Evolutionary conservation across 1,139 yeast genomes (phyloP), one percentile per base, ranked within the genome.

Genomic region (Suhomyces anneliseae): DNA sequence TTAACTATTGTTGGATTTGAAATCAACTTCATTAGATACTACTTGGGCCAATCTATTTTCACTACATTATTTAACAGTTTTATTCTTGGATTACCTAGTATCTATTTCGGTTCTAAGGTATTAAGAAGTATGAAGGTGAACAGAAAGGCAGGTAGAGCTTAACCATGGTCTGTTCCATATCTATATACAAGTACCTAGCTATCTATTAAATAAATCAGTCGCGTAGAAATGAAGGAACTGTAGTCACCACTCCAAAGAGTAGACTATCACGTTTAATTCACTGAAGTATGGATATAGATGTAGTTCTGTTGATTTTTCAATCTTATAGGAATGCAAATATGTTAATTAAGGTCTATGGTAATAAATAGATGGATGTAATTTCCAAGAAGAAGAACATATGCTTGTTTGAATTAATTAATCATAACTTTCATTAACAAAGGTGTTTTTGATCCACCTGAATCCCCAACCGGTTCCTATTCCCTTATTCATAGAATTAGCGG

Each of bases 61-160:
- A 74, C 80, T 24, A 83, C 96, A 1, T 64, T 90, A 42, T 72
- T 74, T 52, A 74, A 80, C 53, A 68, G 77, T 9, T 72, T 76
- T 9, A 53, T 81, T 26, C 68, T 85, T 47, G 75, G 79, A 6
- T 78, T 82, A 2, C 78, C 88, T 36, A 72, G 86, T 29, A 63
- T 87, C 39, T 77, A 79, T 63, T 70, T 84, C 49, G 96, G 96
- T n/a, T 77, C 90, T 7, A 78, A 81, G 56, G 87, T 86, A 12
- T 58, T 76, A 76, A 62, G 62, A 54, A 57, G 60, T 39, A 69
- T 75, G 57, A 68, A 69, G 34, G 55, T 57, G 36, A 65, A 64
- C 51, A 70, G 77, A 53, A 62, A 60, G 46, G 62, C 65, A 34
- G 74, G 74, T 11, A 69, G 62, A 52, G 36, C 32, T 29, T 29